Conservation (phyloP, 495 filamentous ascomycete species). For the Penicillium ochrochloron region DNA sequence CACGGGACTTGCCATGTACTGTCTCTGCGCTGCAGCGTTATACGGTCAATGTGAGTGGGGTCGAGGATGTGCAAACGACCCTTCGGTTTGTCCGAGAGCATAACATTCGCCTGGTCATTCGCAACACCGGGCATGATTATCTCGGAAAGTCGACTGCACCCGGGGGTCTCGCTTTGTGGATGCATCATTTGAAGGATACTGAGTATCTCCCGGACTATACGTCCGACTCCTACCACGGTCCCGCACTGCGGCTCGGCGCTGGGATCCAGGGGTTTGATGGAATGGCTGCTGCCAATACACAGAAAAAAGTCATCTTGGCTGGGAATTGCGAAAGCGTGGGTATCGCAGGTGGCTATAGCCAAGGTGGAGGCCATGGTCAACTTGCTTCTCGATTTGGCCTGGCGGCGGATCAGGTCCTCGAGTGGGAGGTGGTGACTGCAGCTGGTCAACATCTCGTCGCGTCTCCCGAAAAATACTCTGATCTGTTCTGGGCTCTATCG, state of each 20-base stretch:
- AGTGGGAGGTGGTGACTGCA: conserved; percentile 58
- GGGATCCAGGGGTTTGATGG: conserved; percentile 55
- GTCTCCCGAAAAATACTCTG: conserved; percentile 25
- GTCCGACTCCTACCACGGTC: conserved; percentile 45
- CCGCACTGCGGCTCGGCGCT: conserved; percentile 56
- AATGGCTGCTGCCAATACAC: conserved; percentile 43
- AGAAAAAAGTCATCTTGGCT: conserved; percentile 29
- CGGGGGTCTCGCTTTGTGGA: conserved; percentile 58
- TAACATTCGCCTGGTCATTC: conserved; percentile 65
- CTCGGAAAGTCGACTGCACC: conserved; percentile 59
- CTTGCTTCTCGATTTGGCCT: conserved; percentile 57
- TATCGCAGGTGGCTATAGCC: conserved; percentile 56
- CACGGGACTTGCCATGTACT: conserved; percentile 47
- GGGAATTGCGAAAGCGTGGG: conserved; percentile 41
- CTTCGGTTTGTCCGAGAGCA: conserved; percentile 53
- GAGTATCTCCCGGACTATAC: conserved; percentile 36
- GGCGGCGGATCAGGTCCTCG: conserved; percentile 63
- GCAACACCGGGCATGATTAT: conserved; percentile 65
- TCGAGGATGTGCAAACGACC: conserved; percentile 23
- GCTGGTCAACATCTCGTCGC: conserved; percentile 5
- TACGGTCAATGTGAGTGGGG: conserved; percentile 36
- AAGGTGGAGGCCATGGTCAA: conserved; percentile 63
- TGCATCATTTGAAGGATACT: conserved; percentile 55
- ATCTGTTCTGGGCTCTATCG: conserved; percentile 22
- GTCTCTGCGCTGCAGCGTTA: conserved; percentile 57